phyloP scores from a whole-genome alignment of 163 green algal genomes.

The Scenedesmus sp. region DNA sequence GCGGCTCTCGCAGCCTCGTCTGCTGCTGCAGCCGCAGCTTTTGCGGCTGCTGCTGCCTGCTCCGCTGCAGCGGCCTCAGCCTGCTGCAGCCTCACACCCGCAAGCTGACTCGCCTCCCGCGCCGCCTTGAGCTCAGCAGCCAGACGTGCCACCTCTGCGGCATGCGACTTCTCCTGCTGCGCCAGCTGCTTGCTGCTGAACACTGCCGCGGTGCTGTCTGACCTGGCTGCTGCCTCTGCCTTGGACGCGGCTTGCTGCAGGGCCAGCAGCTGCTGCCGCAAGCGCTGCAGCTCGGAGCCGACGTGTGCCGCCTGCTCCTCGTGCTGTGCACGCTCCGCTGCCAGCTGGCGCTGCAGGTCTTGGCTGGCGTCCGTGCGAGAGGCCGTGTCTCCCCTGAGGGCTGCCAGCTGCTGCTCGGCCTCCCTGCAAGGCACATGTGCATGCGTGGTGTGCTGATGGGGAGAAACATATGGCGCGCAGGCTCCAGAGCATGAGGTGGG shows the following conservation, averaged over 20 bases:
- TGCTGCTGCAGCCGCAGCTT: constrained; percentile 6
- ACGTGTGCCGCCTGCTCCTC: constrained; percentile 24
- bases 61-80: constrained; percentile 28
- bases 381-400: background rate
- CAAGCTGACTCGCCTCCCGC: background rate
- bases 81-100: background rate
- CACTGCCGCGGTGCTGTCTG: constrained; percentile 33
- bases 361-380: background rate
- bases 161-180: constrained; percentile 19
- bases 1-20: background rate
- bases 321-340: background rate
- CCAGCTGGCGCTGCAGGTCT: background rate
- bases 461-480: no score
- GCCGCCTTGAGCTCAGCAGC: constrained; percentile 21
- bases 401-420: constrained; percentile 32
- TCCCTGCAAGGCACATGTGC: constrained; percentile 33
- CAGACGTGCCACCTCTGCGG: background rate
- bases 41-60: background rate
- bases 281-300: constrained; percentile 33
- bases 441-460: background rate
- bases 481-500: no score
- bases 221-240: constrained; percentile 33
- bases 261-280: constrained; percentile 49
- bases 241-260: constrained; percentile 21
- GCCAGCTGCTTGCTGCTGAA: constrained; percentile 39